Percentiles rank a stretch among this genome's conserved stretches.
phyloP scores from a whole-genome alignment of 257 asterid species.

The Cruciata laevipes region DNA sequence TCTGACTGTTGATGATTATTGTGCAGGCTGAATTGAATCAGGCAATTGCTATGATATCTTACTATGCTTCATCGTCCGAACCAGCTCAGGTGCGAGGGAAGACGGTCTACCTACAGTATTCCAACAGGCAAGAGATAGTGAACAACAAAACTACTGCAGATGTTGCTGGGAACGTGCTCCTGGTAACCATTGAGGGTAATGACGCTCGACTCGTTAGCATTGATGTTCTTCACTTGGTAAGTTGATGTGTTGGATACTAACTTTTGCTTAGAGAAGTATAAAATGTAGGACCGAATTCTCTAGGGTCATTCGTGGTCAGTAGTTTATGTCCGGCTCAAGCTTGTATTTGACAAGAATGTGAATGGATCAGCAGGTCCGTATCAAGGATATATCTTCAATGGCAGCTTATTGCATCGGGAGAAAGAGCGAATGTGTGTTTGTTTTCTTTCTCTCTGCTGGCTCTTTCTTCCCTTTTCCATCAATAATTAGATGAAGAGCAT shows the following conservation, averaged over 20 bases:
- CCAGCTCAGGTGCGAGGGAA: slow-evolving; percentile 99
- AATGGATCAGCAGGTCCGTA: slow-evolving; percentile 99
- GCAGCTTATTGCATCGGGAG: slow-evolving; percentile 99
- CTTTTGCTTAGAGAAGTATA: slow-evolving; percentile 25
- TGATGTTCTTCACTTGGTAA: slow-evolving; percentile 98
- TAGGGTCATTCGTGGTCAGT: slow-evolving; percentile 42
- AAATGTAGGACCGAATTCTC: slow-evolving; percentile 25
- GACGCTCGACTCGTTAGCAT: slow-evolving; percentile 99
- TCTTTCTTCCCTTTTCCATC: slow-evolving; percentile 81
- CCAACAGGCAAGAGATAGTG: slow-evolving; percentile 99
- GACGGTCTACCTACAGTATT: slow-evolving; percentile 96
- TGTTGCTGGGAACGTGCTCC: slow-evolving; percentile 95
- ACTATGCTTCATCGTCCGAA: slow-evolving; percentile 95
- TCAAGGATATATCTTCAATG: slow-evolving; percentile 95
- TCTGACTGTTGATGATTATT: slow-evolving; percentile 10
- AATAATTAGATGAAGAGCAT: slow-evolving; percentile 19
- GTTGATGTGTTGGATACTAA: slow-evolving; percentile 25
- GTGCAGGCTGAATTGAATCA: slow-evolving; percentile 82
- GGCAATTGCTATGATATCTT: slow-evolving; percentile 99
- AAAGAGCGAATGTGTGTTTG: slow-evolving; percentile 98
- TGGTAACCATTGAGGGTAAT: slow-evolving; percentile 93
- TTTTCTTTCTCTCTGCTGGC: slow-evolving; percentile 96
- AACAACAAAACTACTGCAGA: slow-evolving; percentile 99
- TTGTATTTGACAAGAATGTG: slow-evolving; percentile 79
- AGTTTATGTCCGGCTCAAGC: slow-evolving; percentile 51